Conservation (phyloP, 345 rosid species). For the Eucalyptus sp. region DNA sequence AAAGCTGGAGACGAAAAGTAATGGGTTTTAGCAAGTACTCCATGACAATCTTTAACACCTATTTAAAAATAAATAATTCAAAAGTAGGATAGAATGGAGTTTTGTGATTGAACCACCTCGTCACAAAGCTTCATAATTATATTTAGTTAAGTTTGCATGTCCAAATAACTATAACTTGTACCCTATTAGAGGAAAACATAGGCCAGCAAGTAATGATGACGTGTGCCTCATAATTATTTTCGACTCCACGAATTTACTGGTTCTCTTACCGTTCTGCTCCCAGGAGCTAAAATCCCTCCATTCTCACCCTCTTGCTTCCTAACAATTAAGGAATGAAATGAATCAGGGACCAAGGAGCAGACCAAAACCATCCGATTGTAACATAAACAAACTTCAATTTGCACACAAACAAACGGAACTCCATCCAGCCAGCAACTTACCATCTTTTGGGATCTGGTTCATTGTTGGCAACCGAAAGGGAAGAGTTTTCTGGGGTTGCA, state of each 20-base stretch:
- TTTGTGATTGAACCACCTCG: neutral
- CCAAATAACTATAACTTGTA: neutral
- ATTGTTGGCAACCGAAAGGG: slow-evolving; percentile 38
- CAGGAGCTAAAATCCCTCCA: slow-evolving; percentile 54
- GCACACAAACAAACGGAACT: neutral
- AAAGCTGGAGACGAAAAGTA: neutral
- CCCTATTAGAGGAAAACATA: neutral
- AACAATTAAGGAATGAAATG: neutral
- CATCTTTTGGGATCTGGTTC: slow-evolving; percentile 81
- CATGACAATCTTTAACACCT: neutral
- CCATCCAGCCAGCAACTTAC: slow-evolving; percentile 9
- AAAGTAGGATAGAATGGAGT: neutral
- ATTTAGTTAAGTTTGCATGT: neutral
- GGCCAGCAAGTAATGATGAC: fast-evolving
- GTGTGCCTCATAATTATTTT: neutral
- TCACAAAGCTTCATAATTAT: neutral
- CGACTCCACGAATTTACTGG: neutral
- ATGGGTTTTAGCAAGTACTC: no score
- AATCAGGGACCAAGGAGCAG: neutral
- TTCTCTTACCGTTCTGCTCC: neutral
- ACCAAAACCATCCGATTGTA: neutral
- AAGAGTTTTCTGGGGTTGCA: slow-evolving; percentile 60
- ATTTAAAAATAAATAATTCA: neutral
- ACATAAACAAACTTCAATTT: neutral
- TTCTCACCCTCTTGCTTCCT: slow-evolving; percentile 68